A percentile compares a stretch with the other conserved stretches of the same genome.
Evolutionary conservation across 139 green algal genomes (phyloP).

Genomic region (Edaphochlamys debaryana): DNA sequence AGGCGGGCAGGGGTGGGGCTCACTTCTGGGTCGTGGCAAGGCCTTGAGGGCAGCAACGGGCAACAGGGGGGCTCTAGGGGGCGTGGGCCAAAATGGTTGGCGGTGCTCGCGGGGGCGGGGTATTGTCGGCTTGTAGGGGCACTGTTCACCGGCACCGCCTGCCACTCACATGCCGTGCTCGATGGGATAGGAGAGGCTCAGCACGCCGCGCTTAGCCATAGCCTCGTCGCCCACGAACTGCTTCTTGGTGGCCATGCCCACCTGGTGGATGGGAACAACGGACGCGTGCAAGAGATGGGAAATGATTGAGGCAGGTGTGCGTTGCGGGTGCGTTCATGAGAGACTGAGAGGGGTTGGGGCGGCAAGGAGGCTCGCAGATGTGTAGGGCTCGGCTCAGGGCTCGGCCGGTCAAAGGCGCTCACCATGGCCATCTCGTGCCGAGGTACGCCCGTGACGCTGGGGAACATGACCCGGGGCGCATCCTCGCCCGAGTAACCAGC

Average conservation of each 20-base stretch:
- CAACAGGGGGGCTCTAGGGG: too few species aligned
- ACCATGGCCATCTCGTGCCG: slow-evolving; percentile 48
- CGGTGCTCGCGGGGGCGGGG: too few species aligned
- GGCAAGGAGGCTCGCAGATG: background rate
- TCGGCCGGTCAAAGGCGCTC: background rate
- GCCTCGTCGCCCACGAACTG: slow-evolving; percentile 96
- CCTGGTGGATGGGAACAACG: too few species aligned
- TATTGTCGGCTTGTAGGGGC: too few species aligned
- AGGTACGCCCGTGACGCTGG: slow-evolving; percentile 46
- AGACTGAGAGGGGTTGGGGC: background rate
- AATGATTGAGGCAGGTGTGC: background rate
- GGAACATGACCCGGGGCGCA: slow-evolving; percentile 54
- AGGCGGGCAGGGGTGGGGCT: too few species aligned
- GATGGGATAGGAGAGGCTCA: slow-evolving; percentile 95
- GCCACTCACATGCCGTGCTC: slow-evolving; percentile 93
- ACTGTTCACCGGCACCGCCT: too few species aligned
- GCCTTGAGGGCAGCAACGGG: too few species aligned
- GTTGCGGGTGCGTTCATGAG: too few species aligned
- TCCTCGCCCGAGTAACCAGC: slow-evolving; percentile 56
- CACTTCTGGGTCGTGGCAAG: too few species aligned
- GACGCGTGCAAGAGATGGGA: background rate
- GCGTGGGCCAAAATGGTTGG: too few species aligned
- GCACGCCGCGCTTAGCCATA: slow-evolving; percentile 90
- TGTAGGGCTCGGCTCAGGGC: too few species aligned
- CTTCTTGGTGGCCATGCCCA: slow-evolving; percentile 64